Conservation (phyloP, 192 early-diverging fungal genomes). For the Backusella tuberculispora region DNA sequence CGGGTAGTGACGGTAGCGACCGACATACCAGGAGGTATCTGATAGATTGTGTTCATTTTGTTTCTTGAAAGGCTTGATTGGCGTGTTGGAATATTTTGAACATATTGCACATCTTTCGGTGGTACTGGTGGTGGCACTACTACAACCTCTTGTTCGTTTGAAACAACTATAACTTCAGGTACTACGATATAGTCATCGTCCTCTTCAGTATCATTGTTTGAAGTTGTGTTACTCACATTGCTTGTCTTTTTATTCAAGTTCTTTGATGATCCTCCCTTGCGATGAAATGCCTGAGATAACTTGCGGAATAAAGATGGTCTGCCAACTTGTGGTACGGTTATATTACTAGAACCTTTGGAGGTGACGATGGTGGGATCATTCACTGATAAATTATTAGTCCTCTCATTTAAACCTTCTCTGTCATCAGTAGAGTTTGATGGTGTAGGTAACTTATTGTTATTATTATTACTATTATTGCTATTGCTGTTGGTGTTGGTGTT, state of each 20-base stretch:
- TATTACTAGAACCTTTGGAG: not conserved
- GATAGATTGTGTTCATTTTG: not conserved
- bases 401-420: not conserved
- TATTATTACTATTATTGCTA: not conserved
- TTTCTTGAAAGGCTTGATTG: not conserved
- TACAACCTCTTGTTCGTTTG: not conserved
- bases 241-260: slow-evolving; percentile 10
- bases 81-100: not conserved
- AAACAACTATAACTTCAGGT: not conserved
- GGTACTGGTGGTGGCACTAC: slow-evolving; percentile 17
- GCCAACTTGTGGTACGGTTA: not conserved
- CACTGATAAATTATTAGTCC: not conserved
- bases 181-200: not conserved
- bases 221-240: not conserved
- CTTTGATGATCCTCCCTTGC: slow-evolving; percentile 16
- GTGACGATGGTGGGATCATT: not conserved
- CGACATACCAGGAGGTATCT: slow-evolving; percentile 8
- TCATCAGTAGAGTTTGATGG: slow-evolving; percentile 13
- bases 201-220: not conserved
- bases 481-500: not conserved
- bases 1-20: slow-evolving; percentile 14
- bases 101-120: slow-evolving; percentile 11
- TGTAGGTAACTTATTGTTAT: slow-evolving; percentile 1
- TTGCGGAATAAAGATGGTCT: slow-evolving; percentile 25
- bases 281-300: slow-evolving; percentile 20